These are phyloP conservation scores for Cladosporium halotolerans DNA, from an alignment of 2,329 filamentous ascomycete species.

Conservation along the genomic window DNA sequence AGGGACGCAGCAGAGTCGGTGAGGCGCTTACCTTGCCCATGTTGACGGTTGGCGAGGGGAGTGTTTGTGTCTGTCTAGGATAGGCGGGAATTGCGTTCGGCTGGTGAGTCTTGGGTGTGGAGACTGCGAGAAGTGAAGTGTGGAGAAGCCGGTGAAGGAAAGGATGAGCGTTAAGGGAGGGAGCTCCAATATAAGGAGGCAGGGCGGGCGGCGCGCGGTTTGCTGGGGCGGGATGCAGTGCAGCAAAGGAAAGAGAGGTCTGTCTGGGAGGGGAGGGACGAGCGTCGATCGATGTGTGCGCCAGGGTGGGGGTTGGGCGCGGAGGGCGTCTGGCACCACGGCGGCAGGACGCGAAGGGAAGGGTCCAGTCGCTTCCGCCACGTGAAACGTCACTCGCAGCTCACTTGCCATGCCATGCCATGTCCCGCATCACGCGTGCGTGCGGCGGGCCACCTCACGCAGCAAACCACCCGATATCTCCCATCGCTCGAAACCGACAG, in stretches of 20 bases:
- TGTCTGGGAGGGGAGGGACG: not conserved
- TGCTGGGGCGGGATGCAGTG: not conserved
- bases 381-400: too few species aligned
- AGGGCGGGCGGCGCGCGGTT: not conserved
- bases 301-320: not conserved
- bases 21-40: conserved; percentile 23
- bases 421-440: not conserved
- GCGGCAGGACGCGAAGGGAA: not conserved
- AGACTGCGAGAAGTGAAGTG: not conserved
- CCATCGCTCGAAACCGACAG: too few species aligned
- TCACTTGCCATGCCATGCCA: too few species aligned
- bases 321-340: not conserved
- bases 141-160: not conserved
- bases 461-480: not conserved
- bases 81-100: not conserved
- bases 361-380: too few species aligned
- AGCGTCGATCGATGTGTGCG: not conserved
- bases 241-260: not conserved
- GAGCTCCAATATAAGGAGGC: not conserved
- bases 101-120: not conserved
- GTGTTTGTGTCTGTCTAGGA: not conserved
- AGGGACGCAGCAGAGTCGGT: conserved; percentile 1
- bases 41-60: conserved; percentile 14
- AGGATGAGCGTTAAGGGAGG: not conserved
- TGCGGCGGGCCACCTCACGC: not conserved